Percentiles rank a stretch among this genome's conserved stretches.
Conservation (phyloP, 306 rosid species). For the Rosa lucieae region DNA sequence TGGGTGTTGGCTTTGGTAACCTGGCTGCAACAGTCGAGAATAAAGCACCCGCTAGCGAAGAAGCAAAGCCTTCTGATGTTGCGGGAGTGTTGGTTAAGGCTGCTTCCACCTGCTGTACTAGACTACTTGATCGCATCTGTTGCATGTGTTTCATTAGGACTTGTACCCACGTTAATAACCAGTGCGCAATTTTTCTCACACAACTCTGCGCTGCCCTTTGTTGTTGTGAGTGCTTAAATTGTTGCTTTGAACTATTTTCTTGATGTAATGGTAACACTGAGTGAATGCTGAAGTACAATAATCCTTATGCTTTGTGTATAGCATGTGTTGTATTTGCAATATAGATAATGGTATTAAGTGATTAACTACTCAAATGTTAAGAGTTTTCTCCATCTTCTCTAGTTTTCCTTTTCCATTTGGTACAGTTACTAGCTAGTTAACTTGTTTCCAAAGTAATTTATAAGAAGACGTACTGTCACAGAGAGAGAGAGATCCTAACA, state of each 20-base stretch:
- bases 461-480: too few species aligned
- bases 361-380: too few species aligned
- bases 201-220: constrained; percentile 83
- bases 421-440: too few species aligned
- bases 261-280: constrained; percentile 33
- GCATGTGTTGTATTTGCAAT: background rate
- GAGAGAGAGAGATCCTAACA: too few species aligned
- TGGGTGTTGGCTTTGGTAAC: constrained; percentile 75
- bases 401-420: too few species aligned
- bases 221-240: constrained; percentile 68
- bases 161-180: constrained; percentile 56
- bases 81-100: constrained; percentile 55
- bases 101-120: constrained; percentile 54
- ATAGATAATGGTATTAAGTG: background rate
- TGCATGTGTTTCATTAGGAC: constrained; percentile 72
- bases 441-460: too few species aligned
- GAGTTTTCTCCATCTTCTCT: background rate
- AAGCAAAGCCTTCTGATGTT: constrained; percentile 53
- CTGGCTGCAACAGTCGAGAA: constrained; percentile 58
- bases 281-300: constrained; percentile 6
- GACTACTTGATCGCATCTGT: constrained; percentile 44
- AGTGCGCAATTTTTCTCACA: constrained; percentile 54
- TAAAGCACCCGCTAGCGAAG: constrained; percentile 50
- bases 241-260: constrained; percentile 74
- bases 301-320: background rate